phyloP scores from a whole-genome alignment of 2,329 filamentous ascomycete genomes.

The Phoma herbarum region DNA sequence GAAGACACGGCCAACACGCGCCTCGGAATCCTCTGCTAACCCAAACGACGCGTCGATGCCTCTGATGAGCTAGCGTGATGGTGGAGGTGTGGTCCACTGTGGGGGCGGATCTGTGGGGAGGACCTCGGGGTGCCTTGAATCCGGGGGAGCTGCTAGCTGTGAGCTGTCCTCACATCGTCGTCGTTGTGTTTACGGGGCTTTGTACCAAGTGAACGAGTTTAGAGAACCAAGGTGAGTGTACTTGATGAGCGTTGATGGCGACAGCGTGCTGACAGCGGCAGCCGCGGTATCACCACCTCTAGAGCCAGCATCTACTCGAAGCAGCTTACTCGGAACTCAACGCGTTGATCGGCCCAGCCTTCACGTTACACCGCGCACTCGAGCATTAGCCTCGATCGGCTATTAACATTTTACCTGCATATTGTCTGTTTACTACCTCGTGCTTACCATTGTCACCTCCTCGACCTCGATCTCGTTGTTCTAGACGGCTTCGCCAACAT shows the following conservation, averaged over 20 bases:
- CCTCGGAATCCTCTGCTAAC: neutral
- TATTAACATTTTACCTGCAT: neutral
- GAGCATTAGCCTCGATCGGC: slow-evolving; percentile 9
- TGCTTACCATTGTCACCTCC: neutral
- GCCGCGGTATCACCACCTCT: neutral
- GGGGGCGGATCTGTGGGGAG: neutral
- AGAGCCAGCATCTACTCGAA: neutral
- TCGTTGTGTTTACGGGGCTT: neutral
- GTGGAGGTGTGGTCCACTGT: neutral
- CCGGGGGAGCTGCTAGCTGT: neutral
- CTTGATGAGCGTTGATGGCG: neutral
- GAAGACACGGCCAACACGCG: neutral
- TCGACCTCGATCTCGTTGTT: neutral
- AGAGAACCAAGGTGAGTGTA: no score
- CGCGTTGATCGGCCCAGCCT: slow-evolving; percentile 1
- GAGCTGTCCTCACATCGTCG: neutral
- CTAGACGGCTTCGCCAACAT: slow-evolving; percentile 47
- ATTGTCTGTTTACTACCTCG: neutral
- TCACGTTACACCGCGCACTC: slow-evolving; percentile 3
- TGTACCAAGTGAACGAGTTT: no score
- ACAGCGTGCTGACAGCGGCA: neutral
- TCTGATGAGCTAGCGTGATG: neutral
- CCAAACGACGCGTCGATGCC: neutral
- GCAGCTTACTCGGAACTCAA: slow-evolving; percentile 9
- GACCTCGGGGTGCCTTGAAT: neutral